Conservation (phyloP, 1,139 yeast species). For the Hansenula sp. region DNA sequence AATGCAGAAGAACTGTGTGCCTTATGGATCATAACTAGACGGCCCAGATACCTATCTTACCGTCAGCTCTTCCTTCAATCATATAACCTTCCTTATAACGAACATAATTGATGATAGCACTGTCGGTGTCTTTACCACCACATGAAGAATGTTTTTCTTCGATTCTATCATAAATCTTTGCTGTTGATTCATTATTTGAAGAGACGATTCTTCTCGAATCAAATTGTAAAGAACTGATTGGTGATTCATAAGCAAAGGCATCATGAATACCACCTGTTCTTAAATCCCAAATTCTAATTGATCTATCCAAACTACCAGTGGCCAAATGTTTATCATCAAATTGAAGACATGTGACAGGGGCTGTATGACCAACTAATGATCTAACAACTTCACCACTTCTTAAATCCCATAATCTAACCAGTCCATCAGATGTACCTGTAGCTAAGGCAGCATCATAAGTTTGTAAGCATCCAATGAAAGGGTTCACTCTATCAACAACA, state of each 20-base stretch:
- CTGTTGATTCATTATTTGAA: conserved; percentile 44
- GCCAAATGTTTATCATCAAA: conserved; percentile 62
- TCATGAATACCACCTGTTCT: conserved; percentile 61
- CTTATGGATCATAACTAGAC: conserved; percentile 16
- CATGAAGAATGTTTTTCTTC: conserved; percentile 49
- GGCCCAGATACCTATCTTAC: conserved; percentile 61
- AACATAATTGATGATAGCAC: conserved; percentile 35
- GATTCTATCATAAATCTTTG: conserved; percentile 53
- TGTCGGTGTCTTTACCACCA: conserved; percentile 34
- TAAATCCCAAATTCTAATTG: conserved; percentile 69
- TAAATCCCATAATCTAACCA: conserved; percentile 73
- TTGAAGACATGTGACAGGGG: conserved; percentile 63
- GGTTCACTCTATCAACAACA: conserved; percentile 17
- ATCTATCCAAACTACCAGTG: conserved; percentile 63
- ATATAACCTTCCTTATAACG: conserved; percentile 58
- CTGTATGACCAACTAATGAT: conserved; percentile 65
- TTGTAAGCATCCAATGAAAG: conserved; percentile 57
- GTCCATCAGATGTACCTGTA: conserved; percentile 73
- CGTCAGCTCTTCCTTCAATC: conserved; percentile 58
- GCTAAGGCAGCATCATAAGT: conserved; percentile 70
- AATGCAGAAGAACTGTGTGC: too few relatives aligned
- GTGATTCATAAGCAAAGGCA: conserved; percentile 52
- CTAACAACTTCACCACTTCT: conserved; percentile 67
- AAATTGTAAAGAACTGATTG: conserved; percentile 50
- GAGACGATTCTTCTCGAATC: conserved; percentile 51